Evolutionary conservation across 305 asterid species (phyloP).

Genomic region (Solanum aculeatissimum): DNA sequence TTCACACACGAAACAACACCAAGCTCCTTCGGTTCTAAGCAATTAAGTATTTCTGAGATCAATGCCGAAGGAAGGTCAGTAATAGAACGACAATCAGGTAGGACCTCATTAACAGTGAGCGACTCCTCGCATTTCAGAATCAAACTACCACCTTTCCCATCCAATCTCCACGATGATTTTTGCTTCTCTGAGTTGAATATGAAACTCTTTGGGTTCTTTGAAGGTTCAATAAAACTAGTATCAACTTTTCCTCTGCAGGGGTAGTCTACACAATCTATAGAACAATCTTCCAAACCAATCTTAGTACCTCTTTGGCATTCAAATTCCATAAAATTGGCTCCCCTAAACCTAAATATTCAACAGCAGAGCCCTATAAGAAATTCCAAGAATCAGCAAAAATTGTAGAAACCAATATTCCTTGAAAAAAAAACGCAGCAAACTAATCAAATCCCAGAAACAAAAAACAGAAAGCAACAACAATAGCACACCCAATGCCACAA

Average conservation of each 20-base stretch:
- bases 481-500: not conserved
- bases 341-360: not conserved
- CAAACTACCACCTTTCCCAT: constrained; percentile 19
- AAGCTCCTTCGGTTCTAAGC: constrained; percentile 85
- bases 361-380: not conserved
- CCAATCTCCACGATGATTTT: constrained; percentile 7
- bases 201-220: not conserved
- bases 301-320: constrained; percentile 62
- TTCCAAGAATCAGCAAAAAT: not conserved
- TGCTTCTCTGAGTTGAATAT: constrained; percentile 17
- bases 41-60: constrained; percentile 65
- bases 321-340: constrained; percentile 68
- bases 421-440: not conserved
- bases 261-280: constrained; percentile 17
- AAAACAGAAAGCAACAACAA: not conserved
- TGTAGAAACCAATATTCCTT: not conserved
- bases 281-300: constrained; percentile 18
- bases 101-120: constrained; percentile 21
- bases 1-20: constrained; percentile 81
- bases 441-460: not conserved
- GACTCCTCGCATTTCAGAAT: not conserved
- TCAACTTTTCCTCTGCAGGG: not conserved
- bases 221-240: not conserved
- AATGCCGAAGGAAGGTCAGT: constrained; percentile 76
- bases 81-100: constrained; percentile 22